Evolutionary conservation across 176 grass and related monocot genomes (phyloP), one percentile per base, ranked within the genome.

Genomic region (Eragrostis curvula): DNA sequence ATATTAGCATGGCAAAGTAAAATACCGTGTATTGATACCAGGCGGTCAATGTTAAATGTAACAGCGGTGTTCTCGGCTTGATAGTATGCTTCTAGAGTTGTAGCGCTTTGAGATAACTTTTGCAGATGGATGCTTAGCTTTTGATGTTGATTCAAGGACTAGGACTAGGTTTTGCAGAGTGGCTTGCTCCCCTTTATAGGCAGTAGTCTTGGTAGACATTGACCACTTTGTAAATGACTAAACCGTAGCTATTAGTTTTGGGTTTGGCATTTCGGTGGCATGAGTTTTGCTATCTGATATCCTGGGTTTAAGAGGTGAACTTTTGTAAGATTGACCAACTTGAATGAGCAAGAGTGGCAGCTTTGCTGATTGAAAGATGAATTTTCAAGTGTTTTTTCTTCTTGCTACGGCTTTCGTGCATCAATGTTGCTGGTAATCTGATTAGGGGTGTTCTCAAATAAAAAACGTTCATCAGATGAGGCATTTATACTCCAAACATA

Each of bases 1-100:
- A 88, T 84, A 88, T 88, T 24, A 83, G 72, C 83, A 74, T 75
- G 73, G 20, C 62, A 60, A 93, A 87, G 61, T 89, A 17, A 85
- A 79, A 32, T 82, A 39, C 25, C 14, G 27, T 17, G 10, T 15
- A 15, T 16, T 58, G 65, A 43, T 7, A 74, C 42, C 45, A 16
- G 17, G 17, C 45, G 48, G 36, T 79, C 29, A 60, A 21, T 78
- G 36, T 66, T 79, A 66, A 71, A 48, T 13, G 41, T 51, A 75
- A n/a, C 36, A 8, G 9, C 69, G 61, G 25, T 70, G 24, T 82
- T 7, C 24, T 49, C 11, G 41, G 42, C 32, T 74, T 52, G 43
- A 69, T 55, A n/a, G 5, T 14, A 3, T 17, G 49, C 53, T 75
- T 69, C 14, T 68, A 60, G 76, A 28, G n/a, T 29, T 68, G 66